Evolutionary conservation across 805 yeast genomes (phyloP).

Genomic region (Starmerella lactis-condensi): DNA sequence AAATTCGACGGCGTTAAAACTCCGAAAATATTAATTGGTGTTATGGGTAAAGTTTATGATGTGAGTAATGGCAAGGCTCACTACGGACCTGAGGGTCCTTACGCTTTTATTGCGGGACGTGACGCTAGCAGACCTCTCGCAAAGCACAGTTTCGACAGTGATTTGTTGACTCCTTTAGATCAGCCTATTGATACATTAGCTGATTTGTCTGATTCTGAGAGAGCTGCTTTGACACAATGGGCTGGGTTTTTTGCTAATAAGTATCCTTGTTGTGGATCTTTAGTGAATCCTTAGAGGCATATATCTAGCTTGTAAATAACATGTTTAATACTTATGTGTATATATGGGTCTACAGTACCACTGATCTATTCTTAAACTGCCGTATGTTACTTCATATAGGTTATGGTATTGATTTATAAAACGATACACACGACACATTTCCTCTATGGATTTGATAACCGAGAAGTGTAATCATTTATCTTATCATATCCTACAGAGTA

Average conservation of each 20-base stretch:
- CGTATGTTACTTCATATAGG: too few relatives aligned
- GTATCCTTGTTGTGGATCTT: slow-evolving; percentile 62
- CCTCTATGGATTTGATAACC: too few relatives aligned
- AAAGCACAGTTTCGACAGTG: slow-evolving; percentile 61
- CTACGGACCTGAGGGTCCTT: slow-evolving; percentile 93
- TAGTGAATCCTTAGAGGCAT: slow-evolving; percentile 24
- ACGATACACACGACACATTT: too few relatives aligned
- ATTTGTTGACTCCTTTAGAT: slow-evolving; percentile 45
- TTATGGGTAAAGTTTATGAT: slow-evolving; percentile 73
- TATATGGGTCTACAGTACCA: too few relatives aligned
- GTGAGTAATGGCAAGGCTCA: slow-evolving; percentile 62
- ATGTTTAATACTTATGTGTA: too few relatives aligned
- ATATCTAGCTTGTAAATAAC: too few relatives aligned
- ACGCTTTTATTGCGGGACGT: slow-evolving; percentile 83
- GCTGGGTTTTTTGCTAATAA: slow-evolving; percentile 61
- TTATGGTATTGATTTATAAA: too few relatives aligned
- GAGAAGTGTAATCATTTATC: too few relatives aligned
- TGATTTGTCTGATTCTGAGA: slow-evolving; percentile 43
- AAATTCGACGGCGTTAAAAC: slow-evolving; percentile 69
- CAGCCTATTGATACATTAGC: slow-evolving; percentile 58
- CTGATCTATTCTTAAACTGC: too few relatives aligned
- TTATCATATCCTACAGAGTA: too few relatives aligned
- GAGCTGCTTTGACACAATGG: slow-evolving; percentile 65
- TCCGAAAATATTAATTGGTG: slow-evolving; percentile 64
- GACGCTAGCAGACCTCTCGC: slow-evolving; percentile 92